Conservation (phyloP, 2,329 filamentous ascomycete species). For the Coleophoma cylindrospora region DNA sequence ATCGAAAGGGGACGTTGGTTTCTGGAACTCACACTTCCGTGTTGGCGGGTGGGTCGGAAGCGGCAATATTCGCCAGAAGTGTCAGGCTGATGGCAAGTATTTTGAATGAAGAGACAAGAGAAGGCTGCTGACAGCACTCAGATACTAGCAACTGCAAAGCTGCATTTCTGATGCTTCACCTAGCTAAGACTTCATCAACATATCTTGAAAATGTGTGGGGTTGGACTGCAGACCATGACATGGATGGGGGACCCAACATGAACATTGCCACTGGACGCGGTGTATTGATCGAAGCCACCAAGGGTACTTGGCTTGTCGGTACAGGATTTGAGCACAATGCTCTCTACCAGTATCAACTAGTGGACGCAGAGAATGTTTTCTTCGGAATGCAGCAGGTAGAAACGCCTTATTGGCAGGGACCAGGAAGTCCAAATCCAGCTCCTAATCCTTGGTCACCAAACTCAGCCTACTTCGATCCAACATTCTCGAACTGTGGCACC, state of each 20-base stretch:
- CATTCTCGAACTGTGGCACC: constrained; percentile 22
- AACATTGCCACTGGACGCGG: constrained; percentile 43
- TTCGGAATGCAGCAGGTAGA: constrained; percentile 10
- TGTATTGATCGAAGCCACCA: constrained; percentile 38
- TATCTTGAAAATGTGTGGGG: constrained; percentile 42
- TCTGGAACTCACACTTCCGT: constrained; percentile 41
- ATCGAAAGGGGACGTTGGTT: constrained; percentile 15
- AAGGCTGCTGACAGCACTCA: background rate
- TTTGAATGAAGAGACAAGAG: background rate
- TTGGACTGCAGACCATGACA: constrained; percentile 38
- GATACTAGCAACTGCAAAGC: constrained; percentile 20
- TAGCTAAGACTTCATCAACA: constrained; percentile 20
- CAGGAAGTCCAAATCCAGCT: constrained; percentile 27
- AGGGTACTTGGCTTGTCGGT: constrained; percentile 46
- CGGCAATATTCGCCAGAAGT: background rate
- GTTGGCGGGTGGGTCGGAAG: constrained; percentile 32
- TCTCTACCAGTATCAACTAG: constrained; percentile 45
- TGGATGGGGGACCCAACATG: constrained; percentile 31
- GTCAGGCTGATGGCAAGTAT: background rate
- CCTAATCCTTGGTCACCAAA: constrained; percentile 32
- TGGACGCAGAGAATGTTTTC: constrained; percentile 16
- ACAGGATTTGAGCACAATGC: constrained; percentile 44
- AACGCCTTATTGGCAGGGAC: constrained; percentile 16
- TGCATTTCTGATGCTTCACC: constrained; percentile 24
- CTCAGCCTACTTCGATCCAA: constrained; percentile 21